Base-by-base conservation (phyloP, 805 yeast species). In the Candida easanensis region DNA sequence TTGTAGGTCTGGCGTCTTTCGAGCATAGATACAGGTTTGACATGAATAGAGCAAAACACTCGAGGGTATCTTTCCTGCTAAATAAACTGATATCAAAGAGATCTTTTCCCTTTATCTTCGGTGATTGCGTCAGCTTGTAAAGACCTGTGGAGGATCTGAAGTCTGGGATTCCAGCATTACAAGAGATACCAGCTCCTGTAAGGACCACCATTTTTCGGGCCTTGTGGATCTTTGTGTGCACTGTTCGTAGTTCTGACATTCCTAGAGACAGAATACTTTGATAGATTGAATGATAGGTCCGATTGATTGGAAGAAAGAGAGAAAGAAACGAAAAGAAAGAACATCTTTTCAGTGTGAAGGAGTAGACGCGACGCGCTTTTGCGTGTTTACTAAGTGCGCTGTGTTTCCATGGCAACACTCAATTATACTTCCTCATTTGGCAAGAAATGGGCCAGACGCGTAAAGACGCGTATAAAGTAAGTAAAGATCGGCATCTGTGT, bases 141-240 rank as follows among this genome's bases (percentile, higher is more conserved):
- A 90, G 72, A 2, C 98, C 98, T 52, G 84, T 78, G 9, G 81
- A 69, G 4, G 95, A 85, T 43, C 98, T 73, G 61, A 90, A 90
- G 61, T 91, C 98, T 28, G 99, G 99, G 36, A 91, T 93, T 0
- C 99, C 98, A 1, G 98, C 97, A 60, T 86, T 88, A 61, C 97
- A 88, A 14, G 97, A 88, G 45, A 91, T 88, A 1, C 99, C 99
- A 2, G 99, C 99, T 7, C 99, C 98, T 0, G 97, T 89, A 42
- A 90, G 69, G 4, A 86, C 73, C 17, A 84, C 71, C n/a, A 82
- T 67, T 54, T 74, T 79, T 41, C 74, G 57, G 5, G 70, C 58
- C 36, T 58, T 61, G 40, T 54, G 56, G 9, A 69, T 37, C 13
- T 21, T 25, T 14, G 40, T 41, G 41, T 20, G 41, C 31, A 16